Evolutionary conservation across 2,329 filamentous ascomycete species (phyloP).

Genomic region (Fusarium napiforme): DNA sequence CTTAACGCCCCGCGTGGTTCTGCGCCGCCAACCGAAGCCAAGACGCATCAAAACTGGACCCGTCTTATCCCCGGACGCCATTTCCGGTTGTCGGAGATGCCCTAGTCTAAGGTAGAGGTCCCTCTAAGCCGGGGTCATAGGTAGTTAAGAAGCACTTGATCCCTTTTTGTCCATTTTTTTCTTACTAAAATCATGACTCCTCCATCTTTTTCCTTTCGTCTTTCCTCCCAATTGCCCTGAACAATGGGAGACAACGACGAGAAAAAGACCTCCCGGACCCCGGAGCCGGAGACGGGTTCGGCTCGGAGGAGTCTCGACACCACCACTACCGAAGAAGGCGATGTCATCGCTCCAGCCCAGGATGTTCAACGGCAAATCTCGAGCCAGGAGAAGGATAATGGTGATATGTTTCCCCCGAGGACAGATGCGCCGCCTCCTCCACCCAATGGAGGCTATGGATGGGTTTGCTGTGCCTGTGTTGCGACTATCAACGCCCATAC

Average conservation of each 20-base stretch:
- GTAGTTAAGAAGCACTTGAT: conserved; percentile 19
- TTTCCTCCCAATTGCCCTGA: conserved; percentile 1
- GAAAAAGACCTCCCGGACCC: conserved; percentile 23
- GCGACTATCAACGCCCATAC: conserved; percentile 73
- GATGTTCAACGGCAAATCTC: conserved; percentile 10
- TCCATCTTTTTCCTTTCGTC: not conserved
- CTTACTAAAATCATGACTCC: conserved; percentile 8
- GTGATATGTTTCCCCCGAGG: conserved; percentile 18
- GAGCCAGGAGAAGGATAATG: conserved; percentile 18
- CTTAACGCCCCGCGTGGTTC: conserved; percentile 11
- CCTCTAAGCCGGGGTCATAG: conserved; percentile 27
- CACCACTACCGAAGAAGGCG: conserved; percentile 36
- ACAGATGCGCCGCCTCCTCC: conserved; percentile 49
- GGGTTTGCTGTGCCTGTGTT: conserved; percentile 54
- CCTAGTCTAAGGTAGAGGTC: not conserved
- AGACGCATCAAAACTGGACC: conserved; percentile 15
- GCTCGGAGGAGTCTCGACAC: conserved; percentile 30
- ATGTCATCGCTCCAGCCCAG: conserved; percentile 32
- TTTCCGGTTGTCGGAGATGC: conserved; percentile 33
- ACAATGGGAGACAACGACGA: conserved; percentile 31
- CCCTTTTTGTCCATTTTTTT: conserved; percentile 24
- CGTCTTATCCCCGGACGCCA: conserved; percentile 39
- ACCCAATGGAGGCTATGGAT: conserved; percentile 70
- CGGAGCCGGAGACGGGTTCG: conserved; percentile 18
- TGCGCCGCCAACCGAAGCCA: conserved; percentile 36